Evolutionary conservation across 768 basidiomycete species (phyloP).

Genomic region (Myochromella boudieri): DNA sequence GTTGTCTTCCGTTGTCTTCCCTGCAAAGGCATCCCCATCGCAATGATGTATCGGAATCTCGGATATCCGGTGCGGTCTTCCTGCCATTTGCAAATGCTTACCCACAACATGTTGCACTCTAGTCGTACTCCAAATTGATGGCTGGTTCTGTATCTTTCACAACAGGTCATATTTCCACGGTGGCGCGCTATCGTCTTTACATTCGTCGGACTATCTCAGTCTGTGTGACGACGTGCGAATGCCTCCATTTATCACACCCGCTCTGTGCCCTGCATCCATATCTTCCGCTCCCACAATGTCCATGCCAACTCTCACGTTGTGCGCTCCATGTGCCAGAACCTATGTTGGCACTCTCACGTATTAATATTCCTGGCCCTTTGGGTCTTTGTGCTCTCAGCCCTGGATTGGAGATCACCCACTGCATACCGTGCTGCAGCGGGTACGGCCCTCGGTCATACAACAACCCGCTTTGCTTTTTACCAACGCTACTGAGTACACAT

Average conservation of each 20-base stretch:
- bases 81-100: too few species aligned
- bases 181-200: too few species aligned
- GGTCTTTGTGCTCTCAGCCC: constrained; percentile 6
- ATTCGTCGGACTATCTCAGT: constrained; percentile 10
- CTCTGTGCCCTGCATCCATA: constrained; percentile 1
- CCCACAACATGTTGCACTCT: too few species aligned
- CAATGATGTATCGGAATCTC: background rate
- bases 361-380: constrained; percentile 6
- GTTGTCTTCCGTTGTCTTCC: background rate
- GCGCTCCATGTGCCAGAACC: constrained; percentile 7
- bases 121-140: too few species aligned
- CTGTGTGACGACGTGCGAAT: constrained; percentile 8
- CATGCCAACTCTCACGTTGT: constrained; percentile 7
- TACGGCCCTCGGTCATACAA: too few species aligned
- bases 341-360: constrained; percentile 15
- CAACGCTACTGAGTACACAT: too few species aligned
- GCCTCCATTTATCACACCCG: constrained; percentile 1
- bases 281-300: constrained; percentile 17
- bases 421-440: too few species aligned
- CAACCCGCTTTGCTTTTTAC: too few species aligned
- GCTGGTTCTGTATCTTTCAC: too few species aligned
- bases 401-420: too few species aligned
- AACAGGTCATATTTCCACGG: too few species aligned
- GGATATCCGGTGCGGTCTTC: background rate
- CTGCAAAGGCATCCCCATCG: too few species aligned